These are phyloP conservation scores for Podosphaera leucotricha DNA, from an alignment of 2,329 filamentous ascomycete species.

Conservation along the genomic window DNA sequence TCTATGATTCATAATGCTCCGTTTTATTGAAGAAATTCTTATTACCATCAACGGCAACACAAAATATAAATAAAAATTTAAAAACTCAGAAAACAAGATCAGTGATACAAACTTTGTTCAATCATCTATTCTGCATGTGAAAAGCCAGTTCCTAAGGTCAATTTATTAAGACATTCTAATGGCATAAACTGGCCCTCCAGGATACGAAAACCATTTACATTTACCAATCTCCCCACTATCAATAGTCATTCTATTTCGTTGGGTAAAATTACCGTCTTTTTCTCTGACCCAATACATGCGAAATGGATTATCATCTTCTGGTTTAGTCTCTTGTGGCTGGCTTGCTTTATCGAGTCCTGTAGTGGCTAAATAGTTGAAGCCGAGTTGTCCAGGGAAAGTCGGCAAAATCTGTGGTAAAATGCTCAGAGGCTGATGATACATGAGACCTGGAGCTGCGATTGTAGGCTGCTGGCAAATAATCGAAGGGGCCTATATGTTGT, in stretches of 20 bases:
- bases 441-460: neutral
- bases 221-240: constrained; percentile 28
- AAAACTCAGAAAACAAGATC: too few relatives aligned
- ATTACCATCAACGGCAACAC: too few relatives aligned
- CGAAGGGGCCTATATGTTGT: neutral
- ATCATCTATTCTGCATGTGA: too few relatives aligned
- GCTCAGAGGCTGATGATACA: neutral
- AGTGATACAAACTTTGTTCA: too few relatives aligned
- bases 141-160: too few relatives aligned
- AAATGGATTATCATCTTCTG: constrained; percentile 32
- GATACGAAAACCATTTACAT: constrained; percentile 32
- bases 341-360: constrained; percentile 5
- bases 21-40: too few relatives aligned
- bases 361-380: neutral
- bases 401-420: neutral
- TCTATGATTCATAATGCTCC: too few relatives aligned
- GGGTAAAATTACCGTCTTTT: constrained; percentile 33
- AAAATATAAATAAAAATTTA: too few relatives aligned
- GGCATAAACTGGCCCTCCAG: constrained; percentile 36
- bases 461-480: neutral
- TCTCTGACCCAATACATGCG: constrained; percentile 39
- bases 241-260: constrained; percentile 34
- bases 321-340: constrained; percentile 33
- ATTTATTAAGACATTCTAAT: constrained; percentile 22
- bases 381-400: neutral